These are phyloP conservation scores for Asterella californica DNA, from an alignment of 225 moss, liverwort and hornwort species.

Conservation along the genomic window DNA sequence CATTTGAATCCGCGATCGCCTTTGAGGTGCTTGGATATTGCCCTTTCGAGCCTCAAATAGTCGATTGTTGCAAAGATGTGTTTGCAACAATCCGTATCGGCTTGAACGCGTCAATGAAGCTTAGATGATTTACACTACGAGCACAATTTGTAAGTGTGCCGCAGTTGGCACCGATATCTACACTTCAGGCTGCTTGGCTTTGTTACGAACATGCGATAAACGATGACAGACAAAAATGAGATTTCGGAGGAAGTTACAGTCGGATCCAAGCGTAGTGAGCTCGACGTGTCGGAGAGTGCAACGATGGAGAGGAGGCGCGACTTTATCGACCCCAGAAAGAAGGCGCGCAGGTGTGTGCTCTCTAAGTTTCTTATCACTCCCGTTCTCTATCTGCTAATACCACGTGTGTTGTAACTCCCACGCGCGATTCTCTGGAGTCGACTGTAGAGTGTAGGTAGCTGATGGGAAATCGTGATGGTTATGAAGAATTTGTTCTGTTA, in stretches of 20 bases:
- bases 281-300: not conserved
- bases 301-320: conserved; percentile 18
- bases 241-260: conserved; percentile 2
- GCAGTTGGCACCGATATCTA: not conserved
- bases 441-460: not conserved
- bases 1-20: not conserved
- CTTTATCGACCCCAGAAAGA: conserved; percentile 31
- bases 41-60: not conserved
- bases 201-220: not conserved
- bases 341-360: conserved; percentile 37
- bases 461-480: not conserved
- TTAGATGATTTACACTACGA: too few species aligned
- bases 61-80: not conserved
- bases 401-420: not conserved
- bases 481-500: not conserved
- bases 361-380: not conserved
- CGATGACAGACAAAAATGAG: conserved; percentile 1
- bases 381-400: not conserved
- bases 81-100: not conserved
- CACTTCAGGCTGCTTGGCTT: not conserved
- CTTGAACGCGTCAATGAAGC: not conserved
- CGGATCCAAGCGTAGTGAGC: not conserved
- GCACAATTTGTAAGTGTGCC: not conserved
- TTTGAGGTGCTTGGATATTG: not conserved
- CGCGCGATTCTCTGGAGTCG: not conserved